Evolutionary conservation across 306 rosid species (phyloP), one percentile per base, ranked within the genome.

Genomic region (Chamaecrista fasciculata): DNA sequence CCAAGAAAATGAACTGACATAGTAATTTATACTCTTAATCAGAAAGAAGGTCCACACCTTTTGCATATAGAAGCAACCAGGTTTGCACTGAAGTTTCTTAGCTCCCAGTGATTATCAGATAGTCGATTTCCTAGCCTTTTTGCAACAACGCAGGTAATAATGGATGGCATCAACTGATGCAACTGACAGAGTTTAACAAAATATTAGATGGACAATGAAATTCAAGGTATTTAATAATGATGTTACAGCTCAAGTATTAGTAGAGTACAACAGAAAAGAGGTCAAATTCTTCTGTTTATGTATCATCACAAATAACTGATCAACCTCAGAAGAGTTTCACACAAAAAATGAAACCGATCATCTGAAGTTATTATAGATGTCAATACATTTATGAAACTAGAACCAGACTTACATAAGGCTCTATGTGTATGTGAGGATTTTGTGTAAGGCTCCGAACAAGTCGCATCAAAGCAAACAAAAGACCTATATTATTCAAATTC

Each of bases 61-160:
- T 82, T 84, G 84, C 97, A 93, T 75, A 90, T 79, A 61, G 81
- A 86, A 80, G 92, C 86, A 78, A 86, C 80, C 73, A 93, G 85
- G 88, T 84, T 75, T 47, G 94, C 94, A 16, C 90, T 64, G 63
- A 90, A 86, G 80, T 85, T 79, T 84, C 98, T 85, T 76, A 93
- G 97, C 72, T 93, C 94, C 98, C 98, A 93, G 63, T 93, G 97
- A 57, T 88, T 80, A 81, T 93, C 96, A 70, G 89, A 85, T 62
- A 69, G 75, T 72, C 89, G 82, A 75, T 79, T 88, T 73, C 96
- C 98, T 34, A 93, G 69, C 82, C 79, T 80, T 88, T 86, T 90
- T 5, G 96, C 90, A 77, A 93, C 81, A 78, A 85, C 76, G 87
- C 97, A 93, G 67, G 98, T 93, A 74, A 93, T 80, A 73, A 93